These are phyloP conservation scores for Lipomyces starkeyi DNA, from an alignment of 805 yeast genomes.

Conservation along the genomic window DNA sequence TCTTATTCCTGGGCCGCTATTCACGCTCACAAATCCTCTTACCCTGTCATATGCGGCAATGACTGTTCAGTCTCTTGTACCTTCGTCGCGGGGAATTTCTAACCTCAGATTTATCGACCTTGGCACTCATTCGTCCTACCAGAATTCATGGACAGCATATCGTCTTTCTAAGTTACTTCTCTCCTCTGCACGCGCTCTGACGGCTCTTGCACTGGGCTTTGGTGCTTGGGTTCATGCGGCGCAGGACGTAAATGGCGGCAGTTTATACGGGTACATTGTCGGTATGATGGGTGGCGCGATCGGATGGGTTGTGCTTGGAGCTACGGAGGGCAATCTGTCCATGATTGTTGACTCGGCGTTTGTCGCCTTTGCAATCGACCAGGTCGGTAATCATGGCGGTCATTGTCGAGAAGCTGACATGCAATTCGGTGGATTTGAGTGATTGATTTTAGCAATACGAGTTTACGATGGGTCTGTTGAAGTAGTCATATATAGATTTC, in stretches of 20 bases:
- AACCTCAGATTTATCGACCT: slow-evolving; percentile 33
- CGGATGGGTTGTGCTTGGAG: slow-evolving; percentile 53
- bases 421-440: slow-evolving; percentile 34
- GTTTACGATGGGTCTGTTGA: slow-evolving; percentile 1
- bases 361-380: slow-evolving; percentile 48
- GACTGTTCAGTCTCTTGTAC: slow-evolving; percentile 44
- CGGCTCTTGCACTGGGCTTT: slow-evolving; percentile 48
- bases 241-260: slow-evolving; percentile 44
- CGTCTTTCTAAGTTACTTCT: slow-evolving; percentile 48
- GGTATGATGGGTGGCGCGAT: slow-evolving; percentile 50
- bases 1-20: slow-evolving; percentile 43
- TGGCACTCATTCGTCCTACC: slow-evolving; percentile 31
- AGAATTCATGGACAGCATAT: slow-evolving; percentile 46
- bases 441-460: background rate
- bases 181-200: slow-evolving; percentile 47
- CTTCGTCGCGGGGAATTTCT: slow-evolving; percentile 44
- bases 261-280: slow-evolving; percentile 50
- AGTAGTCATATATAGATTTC: background rate
- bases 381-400: slow-evolving; percentile 41
- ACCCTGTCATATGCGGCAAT: slow-evolving; percentile 49
- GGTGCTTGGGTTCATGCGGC: slow-evolving; percentile 52
- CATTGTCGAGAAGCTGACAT: slow-evolving; percentile 45
- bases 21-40: slow-evolving; percentile 46
- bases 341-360: slow-evolving; percentile 44
- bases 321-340: slow-evolving; percentile 51